Base-by-base conservation (phyloP, 23 red algal genomes). In the Gracilaria domingensis region DNA sequence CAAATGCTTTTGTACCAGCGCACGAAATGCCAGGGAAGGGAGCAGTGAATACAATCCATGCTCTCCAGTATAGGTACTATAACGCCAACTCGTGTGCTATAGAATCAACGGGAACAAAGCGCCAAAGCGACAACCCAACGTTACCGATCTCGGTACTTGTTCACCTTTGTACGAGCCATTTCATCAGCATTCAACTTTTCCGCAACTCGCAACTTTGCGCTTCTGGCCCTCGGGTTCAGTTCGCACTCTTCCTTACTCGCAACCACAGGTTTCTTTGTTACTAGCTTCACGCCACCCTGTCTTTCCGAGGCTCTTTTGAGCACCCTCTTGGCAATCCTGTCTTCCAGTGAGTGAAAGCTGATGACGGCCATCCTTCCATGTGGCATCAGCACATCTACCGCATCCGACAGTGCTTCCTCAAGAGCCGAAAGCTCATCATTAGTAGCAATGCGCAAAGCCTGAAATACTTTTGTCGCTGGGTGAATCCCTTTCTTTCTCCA, bases 391-490 rank as follows among this genome's bases (percentile, higher is more conserved):
- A 84, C 7, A n/a, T 49, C 71, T 2, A 92, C 64, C 0, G 79
- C 74, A 1, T 54, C 55, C 20, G 45, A 60, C 5, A 94, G 50
- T 66, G 50, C 89, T 29, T 81, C 79, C 82, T 70, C 82, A 34
- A 99, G 62, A 54, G 85, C 87, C 8, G 84, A 88, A 30, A 96
- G 59, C 83, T 99, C 97, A n/a, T 50, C 73, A 93, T 99, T 99
- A 44, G 95, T 94, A 26, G 81, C 89, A 34, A 99, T 96, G 36
- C 97, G 90, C 65, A 99, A 70, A 64, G 97, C 93, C 71, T 99
- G 97, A 81, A 99, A 99, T 48, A 81, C 83, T 40, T 95, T 86
- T 59, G 97, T 99, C 36, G 97, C 97, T 32, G 97, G 97, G 74
- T 99, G 97, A 29, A 96, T 54, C 20, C 83, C 80, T 55, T 54